Evolutionary conservation across 169 alveolate genomes (phyloP).

Genomic region (Cryptosporidium muris): DNA sequence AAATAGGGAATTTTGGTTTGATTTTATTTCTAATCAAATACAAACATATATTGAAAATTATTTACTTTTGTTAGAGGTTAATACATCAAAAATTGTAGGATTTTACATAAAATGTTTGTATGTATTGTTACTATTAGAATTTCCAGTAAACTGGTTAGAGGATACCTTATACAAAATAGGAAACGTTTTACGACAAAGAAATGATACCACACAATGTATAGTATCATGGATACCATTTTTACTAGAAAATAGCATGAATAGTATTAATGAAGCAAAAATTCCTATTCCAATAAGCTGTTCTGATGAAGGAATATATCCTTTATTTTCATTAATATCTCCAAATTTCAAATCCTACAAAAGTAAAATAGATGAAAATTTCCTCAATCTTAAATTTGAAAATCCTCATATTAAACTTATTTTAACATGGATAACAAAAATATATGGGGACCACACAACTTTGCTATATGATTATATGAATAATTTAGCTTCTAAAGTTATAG

Average conservation of each 20-base stretch:
- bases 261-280: constrained; percentile 10
- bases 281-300: constrained; percentile 62
- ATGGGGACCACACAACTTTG: constrained; percentile 51
- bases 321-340: constrained; percentile 41
- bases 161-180: constrained; percentile 2
- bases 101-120: constrained; percentile 33
- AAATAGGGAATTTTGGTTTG: constrained; percentile 20
- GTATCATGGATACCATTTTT: constrained; percentile 64
- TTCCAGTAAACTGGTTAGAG: constrained; percentile 48
- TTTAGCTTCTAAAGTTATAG: constrained; percentile 46
- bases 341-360: not conserved
- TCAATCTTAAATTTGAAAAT: not conserved
- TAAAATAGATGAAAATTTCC: not conserved
- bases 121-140: constrained; percentile 22
- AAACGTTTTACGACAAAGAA: constrained; percentile 31
- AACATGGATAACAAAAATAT: constrained; percentile 50
- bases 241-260: constrained; percentile 37
- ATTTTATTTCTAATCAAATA: constrained; percentile 42
- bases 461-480: constrained; percentile 38
- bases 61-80: constrained; percentile 14
- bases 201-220: constrained; percentile 59
- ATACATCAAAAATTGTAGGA: constrained; percentile 36
- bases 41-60: constrained; percentile 6
- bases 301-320: constrained; percentile 63
- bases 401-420: constrained; percentile 46